Evolutionary conservation across 2,329 filamentous ascomycete species (phyloP).

Genomic region (Curvularia spicifera): DNA sequence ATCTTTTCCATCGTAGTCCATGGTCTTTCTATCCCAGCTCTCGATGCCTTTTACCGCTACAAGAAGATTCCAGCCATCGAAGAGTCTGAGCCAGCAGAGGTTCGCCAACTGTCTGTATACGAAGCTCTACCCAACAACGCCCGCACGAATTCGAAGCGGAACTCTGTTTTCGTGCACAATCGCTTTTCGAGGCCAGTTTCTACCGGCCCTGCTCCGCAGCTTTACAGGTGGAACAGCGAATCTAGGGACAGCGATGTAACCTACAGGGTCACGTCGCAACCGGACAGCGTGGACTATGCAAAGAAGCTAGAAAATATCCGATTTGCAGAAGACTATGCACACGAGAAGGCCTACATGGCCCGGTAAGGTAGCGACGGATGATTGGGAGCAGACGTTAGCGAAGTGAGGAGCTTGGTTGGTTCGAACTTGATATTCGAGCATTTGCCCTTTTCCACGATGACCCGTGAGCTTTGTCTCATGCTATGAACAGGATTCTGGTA

Average conservation of each 20-base stretch:
- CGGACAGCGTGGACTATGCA: not conserved
- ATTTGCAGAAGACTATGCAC: constrained; percentile 7
- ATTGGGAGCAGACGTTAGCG: not conserved
- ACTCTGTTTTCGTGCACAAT: constrained; percentile 55
- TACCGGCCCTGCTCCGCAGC: constrained; percentile 9
- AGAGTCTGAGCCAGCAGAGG: constrained; percentile 34
- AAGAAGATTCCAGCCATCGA: constrained; percentile 54
- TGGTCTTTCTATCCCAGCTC: constrained; percentile 57
- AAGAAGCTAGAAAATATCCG: constrained; percentile 7
- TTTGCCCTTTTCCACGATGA: not conserved
- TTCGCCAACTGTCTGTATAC: constrained; percentile 46
- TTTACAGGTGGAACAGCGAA: constrained; percentile 18
- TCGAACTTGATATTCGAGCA: not conserved
- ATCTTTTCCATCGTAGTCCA: constrained; percentile 57
- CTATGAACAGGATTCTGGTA: too few species aligned
- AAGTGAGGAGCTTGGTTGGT: not conserved
- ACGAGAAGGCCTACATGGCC: constrained; percentile 7
- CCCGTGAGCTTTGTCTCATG: too few species aligned
- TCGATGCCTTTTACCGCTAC: constrained; percentile 51
- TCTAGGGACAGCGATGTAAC: constrained; percentile 11
- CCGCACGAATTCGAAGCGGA: constrained; percentile 38
- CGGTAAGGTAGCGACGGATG: not conserved
- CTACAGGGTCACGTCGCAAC: not conserved
- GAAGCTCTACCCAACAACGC: constrained; percentile 53
- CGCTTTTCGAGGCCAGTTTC: constrained; percentile 51